A percentile compares a stretch with the other conserved stretches of the same genome.
phyloP scores from a whole-genome alignment of 2,329 filamentous ascomycete species.

The Parascedosporium putredinis region DNA sequence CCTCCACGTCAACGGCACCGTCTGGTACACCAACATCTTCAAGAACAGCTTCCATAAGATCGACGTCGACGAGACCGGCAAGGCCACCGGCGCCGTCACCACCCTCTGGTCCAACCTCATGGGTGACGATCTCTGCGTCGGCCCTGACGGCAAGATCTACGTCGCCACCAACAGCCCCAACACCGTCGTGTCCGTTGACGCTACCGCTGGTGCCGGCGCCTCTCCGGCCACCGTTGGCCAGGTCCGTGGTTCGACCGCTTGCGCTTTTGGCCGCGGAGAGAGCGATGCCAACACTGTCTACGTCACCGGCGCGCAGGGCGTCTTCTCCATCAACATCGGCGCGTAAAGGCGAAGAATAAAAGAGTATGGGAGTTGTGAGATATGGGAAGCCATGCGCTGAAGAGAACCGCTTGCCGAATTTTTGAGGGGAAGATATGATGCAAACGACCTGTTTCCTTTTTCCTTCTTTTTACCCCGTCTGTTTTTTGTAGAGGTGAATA shows the following conservation, averaged over 20 bases:
- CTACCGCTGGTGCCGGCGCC: not conserved
- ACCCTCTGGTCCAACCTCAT: slow-evolving; percentile 3
- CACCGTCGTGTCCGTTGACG: not conserved
- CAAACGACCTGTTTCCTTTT: too few species aligned
- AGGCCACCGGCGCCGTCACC: not conserved
- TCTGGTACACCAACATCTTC: slow-evolving; percentile 26
- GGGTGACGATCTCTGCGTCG: slow-evolving; percentile 6
- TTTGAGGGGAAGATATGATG: too few species aligned
- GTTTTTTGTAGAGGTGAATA: too few species aligned
- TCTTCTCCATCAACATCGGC: not conserved
- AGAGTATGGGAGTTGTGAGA: not conserved
- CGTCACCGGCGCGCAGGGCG: not conserved
- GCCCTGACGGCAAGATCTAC: slow-evolving; percentile 3
- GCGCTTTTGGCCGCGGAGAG: not conserved
- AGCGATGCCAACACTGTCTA: slow-evolving; percentile 2
- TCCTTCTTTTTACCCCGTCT: too few species aligned
- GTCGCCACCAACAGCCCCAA: slow-evolving; percentile 5
- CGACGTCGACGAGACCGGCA: slow-evolving; percentile 9
- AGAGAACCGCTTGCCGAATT: too few species aligned
- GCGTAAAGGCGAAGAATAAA: too few species aligned
- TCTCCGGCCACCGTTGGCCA: not conserved
- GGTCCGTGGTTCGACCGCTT: slow-evolving; percentile 4
- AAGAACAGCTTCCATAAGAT: slow-evolving; percentile 24
- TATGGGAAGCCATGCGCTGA: too few species aligned
- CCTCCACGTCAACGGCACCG: slow-evolving; percentile 18